Conservation (phyloP, 176 grass and related monocot species). For the Canna indica region DNA sequence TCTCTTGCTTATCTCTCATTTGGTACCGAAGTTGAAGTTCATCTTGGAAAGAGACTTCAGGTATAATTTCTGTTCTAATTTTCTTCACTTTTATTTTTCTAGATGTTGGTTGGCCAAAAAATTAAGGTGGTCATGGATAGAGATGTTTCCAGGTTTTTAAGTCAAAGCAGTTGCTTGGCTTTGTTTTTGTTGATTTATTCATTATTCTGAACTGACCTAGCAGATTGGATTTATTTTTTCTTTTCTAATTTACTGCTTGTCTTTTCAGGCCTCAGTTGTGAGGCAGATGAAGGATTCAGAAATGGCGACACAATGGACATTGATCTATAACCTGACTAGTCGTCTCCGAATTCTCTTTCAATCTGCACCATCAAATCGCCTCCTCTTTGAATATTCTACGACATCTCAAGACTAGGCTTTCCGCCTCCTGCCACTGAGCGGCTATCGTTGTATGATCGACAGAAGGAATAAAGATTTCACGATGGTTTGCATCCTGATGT, state of each 20-base stretch:
- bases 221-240: not conserved
- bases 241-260: not conserved
- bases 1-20: conserved; percentile 94
- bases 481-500: not conserved
- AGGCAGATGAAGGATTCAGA: conserved; percentile 99
- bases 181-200: not conserved
- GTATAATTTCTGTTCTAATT: conserved; percentile 24
- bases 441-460: not conserved
- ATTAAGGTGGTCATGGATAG: too few species aligned
- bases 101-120: too few species aligned
- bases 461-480: not conserved
- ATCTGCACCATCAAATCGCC: conserved; percentile 86
- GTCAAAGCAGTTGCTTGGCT: too few species aligned
- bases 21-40: conserved; percentile 88
- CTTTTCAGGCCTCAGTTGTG: conserved; percentile 82
- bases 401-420: conserved; percentile 55
- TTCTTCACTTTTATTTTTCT: not conserved
- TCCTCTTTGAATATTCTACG: conserved; percentile 93
- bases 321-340: conserved; percentile 79
- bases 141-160: too few species aligned
- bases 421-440: not conserved
- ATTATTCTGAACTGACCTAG: not conserved
- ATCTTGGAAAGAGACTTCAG: conserved; percentile 84
- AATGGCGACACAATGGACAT: conserved; percentile 93
- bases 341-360: conserved; percentile 89